Evolutionary conservation across 1,284 basidiomycete species (phyloP).

Genomic region (Quambalaria eucalypti): DNA sequence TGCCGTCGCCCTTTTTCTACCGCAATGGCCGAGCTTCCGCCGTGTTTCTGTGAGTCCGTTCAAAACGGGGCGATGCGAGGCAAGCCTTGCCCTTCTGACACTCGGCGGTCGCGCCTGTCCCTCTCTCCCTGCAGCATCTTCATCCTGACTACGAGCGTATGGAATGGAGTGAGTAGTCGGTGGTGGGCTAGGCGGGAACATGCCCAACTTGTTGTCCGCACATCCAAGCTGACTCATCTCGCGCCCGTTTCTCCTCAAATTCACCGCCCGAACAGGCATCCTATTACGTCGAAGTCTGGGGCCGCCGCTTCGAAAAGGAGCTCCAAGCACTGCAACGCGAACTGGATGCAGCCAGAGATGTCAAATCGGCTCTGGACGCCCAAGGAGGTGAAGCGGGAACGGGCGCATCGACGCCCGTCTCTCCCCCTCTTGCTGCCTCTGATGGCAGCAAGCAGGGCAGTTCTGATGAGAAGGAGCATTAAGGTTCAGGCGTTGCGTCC

Average conservation of each 20-base stretch:
- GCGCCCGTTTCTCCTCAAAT: no score
- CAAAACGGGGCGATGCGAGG: conserved; percentile 79
- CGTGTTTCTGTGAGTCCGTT: conserved; percentile 64
- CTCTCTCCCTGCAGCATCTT: conserved; percentile 4
- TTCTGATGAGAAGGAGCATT: no score
- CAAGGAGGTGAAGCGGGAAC: no score
- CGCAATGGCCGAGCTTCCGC: conserved; percentile 66
- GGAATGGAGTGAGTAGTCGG: conserved; percentile 17
- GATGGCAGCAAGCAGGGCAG: no score
- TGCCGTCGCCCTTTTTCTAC: conserved; percentile 74
- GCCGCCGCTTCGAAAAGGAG: conserved; percentile 30
- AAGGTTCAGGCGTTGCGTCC: no score
- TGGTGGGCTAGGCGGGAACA: no score
- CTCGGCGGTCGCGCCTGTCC: no score
- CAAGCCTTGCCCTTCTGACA: conserved; percentile 54
- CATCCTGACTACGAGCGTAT: conserved; percentile 23
- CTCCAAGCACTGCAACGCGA: conserved; percentile 14
- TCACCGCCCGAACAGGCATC: conserved; percentile 19
- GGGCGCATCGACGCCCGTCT: no score
- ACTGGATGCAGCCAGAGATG: conserved; percentile 10
- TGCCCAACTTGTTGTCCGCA: no score
- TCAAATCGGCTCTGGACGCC: not conserved
- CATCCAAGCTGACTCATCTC: no score
- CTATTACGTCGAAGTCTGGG: conserved; percentile 64
- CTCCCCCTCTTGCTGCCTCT: no score